Conservation (phyloP, 305 asterid genomes). For the Vinca major region DNA sequence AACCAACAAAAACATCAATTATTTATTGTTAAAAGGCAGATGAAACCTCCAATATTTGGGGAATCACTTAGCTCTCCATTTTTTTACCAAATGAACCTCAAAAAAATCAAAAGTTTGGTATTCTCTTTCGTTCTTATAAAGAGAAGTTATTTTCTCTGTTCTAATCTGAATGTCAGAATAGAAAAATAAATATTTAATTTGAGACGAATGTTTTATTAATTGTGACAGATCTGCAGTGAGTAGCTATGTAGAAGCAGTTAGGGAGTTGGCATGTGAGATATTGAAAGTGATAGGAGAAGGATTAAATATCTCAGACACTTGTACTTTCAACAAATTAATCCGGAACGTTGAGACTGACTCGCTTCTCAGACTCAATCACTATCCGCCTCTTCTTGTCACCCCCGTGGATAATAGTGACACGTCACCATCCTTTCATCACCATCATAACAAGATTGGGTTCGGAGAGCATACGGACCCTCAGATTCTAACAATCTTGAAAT, state of each 20-base stretch:
- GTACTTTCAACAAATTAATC: conserved; percentile 36
- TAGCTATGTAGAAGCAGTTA: conserved; percentile 47
- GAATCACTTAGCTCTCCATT: conserved; percentile 8
- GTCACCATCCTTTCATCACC: conserved; percentile 13
- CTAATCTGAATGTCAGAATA: no score
- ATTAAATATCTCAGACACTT: conserved; percentile 25
- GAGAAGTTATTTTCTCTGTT: no score
- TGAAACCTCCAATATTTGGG: conserved; percentile 29
- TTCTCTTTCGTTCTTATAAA: no score
- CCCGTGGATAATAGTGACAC: neutral
- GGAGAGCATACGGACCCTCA: conserved; percentile 94
- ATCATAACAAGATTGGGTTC: conserved; percentile 34
- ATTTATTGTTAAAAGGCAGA: neutral
- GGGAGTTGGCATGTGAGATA: conserved; percentile 51
- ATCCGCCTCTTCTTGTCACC: conserved; percentile 27
- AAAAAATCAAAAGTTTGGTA: no score
- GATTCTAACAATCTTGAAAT: conserved; percentile 60
- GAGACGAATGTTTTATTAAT: no score
- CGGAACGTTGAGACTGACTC: conserved; percentile 37
- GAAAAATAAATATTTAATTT: no score
- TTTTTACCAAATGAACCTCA: conserved; percentile 14
- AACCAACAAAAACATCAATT: conserved; percentile 5
- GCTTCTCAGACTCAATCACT: conserved; percentile 59
- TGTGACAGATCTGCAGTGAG: conserved; percentile 37
- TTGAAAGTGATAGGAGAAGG: conserved; percentile 53